Percentiles rank a stretch among this genome's conserved stretches.
Conservation (phyloP, 2,329 filamentous ascomycete species). For the Calcarisporium arbuscula region DNA sequence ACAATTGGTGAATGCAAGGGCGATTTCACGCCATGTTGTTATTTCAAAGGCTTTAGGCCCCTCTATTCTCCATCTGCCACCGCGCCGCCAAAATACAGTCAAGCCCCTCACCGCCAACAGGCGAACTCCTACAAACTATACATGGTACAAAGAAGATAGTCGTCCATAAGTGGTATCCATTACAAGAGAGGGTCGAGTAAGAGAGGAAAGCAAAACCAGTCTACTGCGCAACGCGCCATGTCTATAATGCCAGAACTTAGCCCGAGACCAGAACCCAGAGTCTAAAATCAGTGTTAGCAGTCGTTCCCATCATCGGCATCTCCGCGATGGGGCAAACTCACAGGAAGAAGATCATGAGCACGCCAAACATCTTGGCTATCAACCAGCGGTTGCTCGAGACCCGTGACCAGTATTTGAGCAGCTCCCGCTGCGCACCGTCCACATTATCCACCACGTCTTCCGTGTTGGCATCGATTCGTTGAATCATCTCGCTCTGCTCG, state of each 20-base stretch:
- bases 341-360: conserved; percentile 91
- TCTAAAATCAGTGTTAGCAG: conserved; percentile 17
- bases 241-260: conserved; percentile 13
- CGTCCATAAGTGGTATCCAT: neutral
- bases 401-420: conserved; percentile 94
- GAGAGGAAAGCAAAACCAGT: neutral
- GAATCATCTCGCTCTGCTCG: conserved; percentile 96
- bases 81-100: too few species aligned
- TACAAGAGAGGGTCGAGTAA: neutral
- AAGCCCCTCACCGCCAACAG: too few species aligned
- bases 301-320: neutral
- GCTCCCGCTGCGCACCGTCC: conserved; percentile 87
- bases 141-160: neutral
- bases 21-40: too few species aligned
- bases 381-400: conserved; percentile 95
- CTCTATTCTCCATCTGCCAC: too few species aligned
- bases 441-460: conserved; percentile 98
- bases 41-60: too few species aligned
- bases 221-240: neutral
- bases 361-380: conserved; percentile 71
- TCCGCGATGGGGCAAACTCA: conserved; percentile 26
- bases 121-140: conserved; percentile 1
- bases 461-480: conserved; percentile 93
- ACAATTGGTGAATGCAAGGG: too few species aligned
- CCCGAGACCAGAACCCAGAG: conserved; percentile 35